Evolutionary conservation across 768 basidiomycete genomes (phyloP), one percentile per base, ranked within the genome.

Genomic region (Tremella yokohamensis): DNA sequence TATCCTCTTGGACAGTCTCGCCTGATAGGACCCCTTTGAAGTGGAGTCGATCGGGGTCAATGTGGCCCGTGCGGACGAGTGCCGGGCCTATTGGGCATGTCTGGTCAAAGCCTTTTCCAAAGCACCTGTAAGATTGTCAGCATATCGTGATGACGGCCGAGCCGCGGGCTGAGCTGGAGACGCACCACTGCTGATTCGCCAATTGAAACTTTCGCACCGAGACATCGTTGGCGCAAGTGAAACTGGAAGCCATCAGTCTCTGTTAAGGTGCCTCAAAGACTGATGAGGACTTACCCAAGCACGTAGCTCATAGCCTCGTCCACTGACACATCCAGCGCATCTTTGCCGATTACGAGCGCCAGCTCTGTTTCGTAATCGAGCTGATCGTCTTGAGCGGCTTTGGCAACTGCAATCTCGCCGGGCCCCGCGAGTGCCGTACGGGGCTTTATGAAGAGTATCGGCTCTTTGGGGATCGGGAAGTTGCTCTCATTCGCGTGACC

Each of bases 281-380:
- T 0, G 83, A n/a, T n/a, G n/a, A n/a, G n/a, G n/a, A n/a, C n/a
- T n/a, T n/a, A n/a, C n/a, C n/a, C 90, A 0, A 91, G 81, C n/a
- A 92, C 87, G 63, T 90, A 89, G 73, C 89, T 84, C 34, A 90
- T 79, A 0, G 90, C 90, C 3, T 90, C 83, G 1, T 79, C 83
- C 69, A 87, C 87, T 0, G 84, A 82, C 20, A 91, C 88, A 68
- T 91, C 76, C 79, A 85, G 88, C 16, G 87, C 85, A 1, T 84
- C 70, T 68, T 86, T 88, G 39, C 88, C 88, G 49, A 92, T 87
- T 58, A 91, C 85, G 63, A 91, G 82, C 26, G 53, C 69, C 0
- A 71, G 42, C 52, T 74, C 73, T 1, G 61, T 49, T 57, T 76
- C 73, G 53, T 67, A 75, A 51, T 75, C 71, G 54, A 63, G 50